A percentile compares a stretch with the other conserved stretches of the same genome.
phyloP scores from a whole-genome alignment of 768 basidiomycete genomes.

The Tylopilus rubrobrunneus region DNA sequence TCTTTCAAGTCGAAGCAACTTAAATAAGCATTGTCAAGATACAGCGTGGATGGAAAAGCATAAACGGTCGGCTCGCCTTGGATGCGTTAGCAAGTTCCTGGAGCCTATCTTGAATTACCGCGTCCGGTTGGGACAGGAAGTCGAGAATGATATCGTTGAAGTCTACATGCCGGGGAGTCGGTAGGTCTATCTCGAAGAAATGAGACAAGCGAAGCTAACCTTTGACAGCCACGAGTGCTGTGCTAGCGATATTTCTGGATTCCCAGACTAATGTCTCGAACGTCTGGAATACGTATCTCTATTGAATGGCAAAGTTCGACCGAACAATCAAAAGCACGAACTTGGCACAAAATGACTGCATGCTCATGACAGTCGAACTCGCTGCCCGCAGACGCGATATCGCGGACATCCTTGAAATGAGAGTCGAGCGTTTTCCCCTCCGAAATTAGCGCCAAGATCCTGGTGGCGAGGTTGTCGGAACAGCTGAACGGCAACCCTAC shows the following conservation, averaged over 20 bases:
- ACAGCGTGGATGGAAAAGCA: too few species aligned
- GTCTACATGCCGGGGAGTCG: not conserved
- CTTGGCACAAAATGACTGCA: constrained; percentile 9
- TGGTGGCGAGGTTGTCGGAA: constrained; percentile 2
- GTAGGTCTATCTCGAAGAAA: not conserved
- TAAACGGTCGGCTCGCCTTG: constrained; percentile 1
- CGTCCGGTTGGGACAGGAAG: constrained; percentile 12
- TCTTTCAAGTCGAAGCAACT: constrained; percentile 15
- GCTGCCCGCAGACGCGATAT: constrained; percentile 1
- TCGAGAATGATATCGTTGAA: constrained; percentile 21
- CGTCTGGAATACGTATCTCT: constrained; percentile 1
- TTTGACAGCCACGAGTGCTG: constrained; percentile 15
- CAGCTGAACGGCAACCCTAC: constrained; percentile 7
- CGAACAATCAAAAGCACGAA: not conserved
- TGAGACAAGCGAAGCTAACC: not conserved
- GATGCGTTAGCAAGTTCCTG: constrained; percentile 11
- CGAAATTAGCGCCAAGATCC: constrained; percentile 11
- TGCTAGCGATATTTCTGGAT: constrained; percentile 13
- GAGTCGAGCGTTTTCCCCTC: constrained; percentile 11
- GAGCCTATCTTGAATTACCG: constrained; percentile 8
- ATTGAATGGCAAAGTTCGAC: not conserved
- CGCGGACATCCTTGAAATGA: constrained; percentile 13
- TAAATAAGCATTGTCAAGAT: not conserved
- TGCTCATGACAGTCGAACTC: constrained; percentile 8
- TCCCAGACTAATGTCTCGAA: constrained; percentile 16